phyloP scores from a whole-genome alignment of 805 yeast species.

The Jamesozyma rosinii region DNA sequence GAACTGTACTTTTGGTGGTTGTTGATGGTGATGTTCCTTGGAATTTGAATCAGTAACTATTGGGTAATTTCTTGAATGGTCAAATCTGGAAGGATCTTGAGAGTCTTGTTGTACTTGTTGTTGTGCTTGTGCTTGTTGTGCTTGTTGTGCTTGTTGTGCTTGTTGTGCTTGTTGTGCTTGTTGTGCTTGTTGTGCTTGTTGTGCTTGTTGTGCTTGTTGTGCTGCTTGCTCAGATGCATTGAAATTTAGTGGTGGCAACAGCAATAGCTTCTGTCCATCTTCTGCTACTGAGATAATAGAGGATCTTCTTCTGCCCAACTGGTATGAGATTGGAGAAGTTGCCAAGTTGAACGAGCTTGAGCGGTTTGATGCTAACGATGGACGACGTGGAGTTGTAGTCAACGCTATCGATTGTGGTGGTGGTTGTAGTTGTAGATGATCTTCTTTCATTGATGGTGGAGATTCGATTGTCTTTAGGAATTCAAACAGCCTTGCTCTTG shows the following conservation, averaged over 20 bases:
- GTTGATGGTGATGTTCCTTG: not conserved
- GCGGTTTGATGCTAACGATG: slow-evolving; percentile 2
- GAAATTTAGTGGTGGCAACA: slow-evolving; percentile 11
- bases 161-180: no score
- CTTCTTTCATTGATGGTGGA: not conserved
- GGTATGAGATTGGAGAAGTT: slow-evolving; percentile 6
- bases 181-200: no score
- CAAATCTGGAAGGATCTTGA: not conserved
- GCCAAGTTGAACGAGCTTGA: slow-evolving; percentile 6
- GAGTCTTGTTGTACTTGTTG: not conserved
- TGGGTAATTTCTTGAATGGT: not conserved
- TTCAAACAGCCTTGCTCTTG: slow-evolving; percentile 10
- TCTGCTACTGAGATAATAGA: slow-evolving; percentile 9
- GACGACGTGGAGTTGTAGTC: not conserved
- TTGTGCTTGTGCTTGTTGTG: no score
- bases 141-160: no score
- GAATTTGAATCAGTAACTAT: not conserved
- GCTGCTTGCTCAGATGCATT: not conserved
- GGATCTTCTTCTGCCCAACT: slow-evolving; percentile 6
- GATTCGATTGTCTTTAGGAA: slow-evolving; percentile 2
- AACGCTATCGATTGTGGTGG: not conserved
- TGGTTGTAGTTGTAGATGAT: not conserved
- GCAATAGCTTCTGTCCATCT: slow-evolving; percentile 8
- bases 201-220: no score
- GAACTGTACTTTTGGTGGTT: not conserved